Percentiles rank a stretch among this genome's conserved stretches.
Conservation (phyloP, 2,329 filamentous ascomycete species). For the Clarireedia paspali region DNA sequence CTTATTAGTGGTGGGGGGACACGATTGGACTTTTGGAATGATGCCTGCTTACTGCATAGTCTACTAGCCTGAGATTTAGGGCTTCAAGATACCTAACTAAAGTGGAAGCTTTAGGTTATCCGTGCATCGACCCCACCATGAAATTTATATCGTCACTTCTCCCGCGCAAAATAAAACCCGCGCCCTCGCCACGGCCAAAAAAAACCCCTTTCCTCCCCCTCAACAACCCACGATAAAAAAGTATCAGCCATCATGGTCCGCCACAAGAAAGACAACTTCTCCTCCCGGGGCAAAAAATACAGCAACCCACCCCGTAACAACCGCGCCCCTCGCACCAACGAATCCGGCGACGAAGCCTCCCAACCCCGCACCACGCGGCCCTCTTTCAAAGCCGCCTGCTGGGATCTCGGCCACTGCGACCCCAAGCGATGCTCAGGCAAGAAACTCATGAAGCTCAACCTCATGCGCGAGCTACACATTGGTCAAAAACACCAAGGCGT, state of each 20-base stretch:
- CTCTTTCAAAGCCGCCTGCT: conserved; percentile 86
- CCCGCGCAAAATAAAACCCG: neutral
- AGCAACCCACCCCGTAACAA: conserved; percentile 46
- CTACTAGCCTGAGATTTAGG: conserved; percentile 2
- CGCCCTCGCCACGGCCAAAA: too few species aligned
- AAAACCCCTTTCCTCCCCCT: neutral
- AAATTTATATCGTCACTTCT: conserved; percentile 1
- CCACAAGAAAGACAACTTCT: conserved; percentile 84
- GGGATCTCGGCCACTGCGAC: conserved; percentile 97
- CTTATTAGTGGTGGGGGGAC: conserved; percentile 1
- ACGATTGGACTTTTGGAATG: conserved; percentile 5
- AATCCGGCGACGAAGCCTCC: conserved; percentile 35
- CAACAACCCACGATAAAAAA: neutral
- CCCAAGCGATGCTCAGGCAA: conserved; percentile 96
- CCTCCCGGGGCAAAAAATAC: conserved; percentile 60
- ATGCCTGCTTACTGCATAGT: conserved; percentile 1
- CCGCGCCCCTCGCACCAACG: conserved; percentile 36
- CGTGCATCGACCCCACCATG: neutral
- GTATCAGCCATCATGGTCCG: conserved; percentile 61
- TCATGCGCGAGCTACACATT: conserved; percentile 88
- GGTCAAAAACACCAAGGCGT: conserved; percentile 89
- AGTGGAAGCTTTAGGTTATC: neutral
- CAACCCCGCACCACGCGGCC: conserved; percentile 35
- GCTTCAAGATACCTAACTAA: neutral
- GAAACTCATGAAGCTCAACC: conserved; percentile 79